Evolutionary conservation across 148 eudicot genomes (phyloP).

Genomic region (Euryodendron excelsum): DNA sequence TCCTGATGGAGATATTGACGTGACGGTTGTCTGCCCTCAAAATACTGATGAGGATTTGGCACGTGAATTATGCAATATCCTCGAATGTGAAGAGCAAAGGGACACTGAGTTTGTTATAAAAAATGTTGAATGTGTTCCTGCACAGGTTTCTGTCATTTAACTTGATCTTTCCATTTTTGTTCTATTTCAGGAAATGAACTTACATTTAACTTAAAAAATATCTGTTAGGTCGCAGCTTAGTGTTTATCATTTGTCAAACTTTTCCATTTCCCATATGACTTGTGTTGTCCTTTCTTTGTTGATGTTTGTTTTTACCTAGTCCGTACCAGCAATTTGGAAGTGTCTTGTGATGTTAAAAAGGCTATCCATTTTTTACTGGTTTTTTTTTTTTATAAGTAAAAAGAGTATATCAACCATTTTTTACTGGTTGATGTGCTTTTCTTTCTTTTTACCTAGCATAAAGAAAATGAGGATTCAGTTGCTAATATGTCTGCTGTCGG

Average conservation of each 20-base stretch:
- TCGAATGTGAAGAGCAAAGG: slow-evolving; percentile 27
- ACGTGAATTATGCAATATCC: slow-evolving; percentile 27
- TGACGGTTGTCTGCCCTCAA: slow-evolving; percentile 33
- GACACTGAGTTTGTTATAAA: slow-evolving; percentile 31
- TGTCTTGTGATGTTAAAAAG: background rate
- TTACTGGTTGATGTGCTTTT: too few relatives aligned
- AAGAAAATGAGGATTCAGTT: too few relatives aligned
- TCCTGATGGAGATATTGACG: slow-evolving; percentile 54
- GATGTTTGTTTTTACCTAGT: background rate
- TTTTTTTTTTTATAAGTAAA: too few relatives aligned
- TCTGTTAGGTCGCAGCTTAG: background rate
- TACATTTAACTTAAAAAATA: background rate
- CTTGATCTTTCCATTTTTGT: slow-evolving; percentile 2
- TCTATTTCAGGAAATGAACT: background rate
- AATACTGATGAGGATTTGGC: slow-evolving; percentile 26
- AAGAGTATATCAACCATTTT: too few relatives aligned
- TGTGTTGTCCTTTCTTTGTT: background rate
- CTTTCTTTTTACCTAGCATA: too few relatives aligned
- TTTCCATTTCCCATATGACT: background rate
- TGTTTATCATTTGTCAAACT: background rate
- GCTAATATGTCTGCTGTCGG: background rate
- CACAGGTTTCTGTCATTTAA: slow-evolving; percentile 40
- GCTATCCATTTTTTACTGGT: background rate
- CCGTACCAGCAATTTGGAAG: background rate
- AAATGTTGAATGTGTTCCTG: slow-evolving; percentile 44